These are phyloP conservation scores for Ustilago bromivora DNA, from an alignment of 1,284 basidiomycete species.

Conservation along the genomic window DNA sequence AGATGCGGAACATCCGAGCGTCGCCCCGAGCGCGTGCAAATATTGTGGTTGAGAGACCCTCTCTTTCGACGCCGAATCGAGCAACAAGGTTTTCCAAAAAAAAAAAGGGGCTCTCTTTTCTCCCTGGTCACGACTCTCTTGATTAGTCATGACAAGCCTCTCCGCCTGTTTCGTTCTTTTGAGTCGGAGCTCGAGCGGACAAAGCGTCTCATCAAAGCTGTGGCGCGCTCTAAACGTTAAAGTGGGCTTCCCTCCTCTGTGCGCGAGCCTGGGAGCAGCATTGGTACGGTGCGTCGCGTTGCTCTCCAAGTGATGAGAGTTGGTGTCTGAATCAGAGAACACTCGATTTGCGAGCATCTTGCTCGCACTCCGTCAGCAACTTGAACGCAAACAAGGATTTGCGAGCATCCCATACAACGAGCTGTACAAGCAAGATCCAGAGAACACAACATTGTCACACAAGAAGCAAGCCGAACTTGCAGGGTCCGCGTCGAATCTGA, in stretches of 20 bases:
- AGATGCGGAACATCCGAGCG: slow-evolving; percentile 9
- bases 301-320: background rate
- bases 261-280: slow-evolving; percentile 22
- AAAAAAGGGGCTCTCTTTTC: background rate
- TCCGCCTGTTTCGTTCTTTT: background rate
- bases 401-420: no score
- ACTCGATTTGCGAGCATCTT: no score
- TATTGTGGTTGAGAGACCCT: background rate
- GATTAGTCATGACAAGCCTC: no score
- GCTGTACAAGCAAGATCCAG: background rate
- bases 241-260: slow-evolving; percentile 11
- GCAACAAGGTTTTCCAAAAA: slow-evolving; percentile 3
- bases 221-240: background rate
- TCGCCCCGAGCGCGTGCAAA: background rate
- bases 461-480: slow-evolving; percentile 2
- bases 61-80: slow-evolving; percentile 1
- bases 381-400: no score
- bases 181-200: slow-evolving; percentile 18
- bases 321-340: background rate
- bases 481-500: slow-evolving; percentile 11
- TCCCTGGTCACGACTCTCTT: no score
- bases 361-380: no score
- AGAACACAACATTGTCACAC: background rate
- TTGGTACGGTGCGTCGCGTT: background rate
- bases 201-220: background rate